Evolutionary conservation across 495 filamentous ascomycete species (phyloP).

Genomic region (Parathielavia appendiculata): DNA sequence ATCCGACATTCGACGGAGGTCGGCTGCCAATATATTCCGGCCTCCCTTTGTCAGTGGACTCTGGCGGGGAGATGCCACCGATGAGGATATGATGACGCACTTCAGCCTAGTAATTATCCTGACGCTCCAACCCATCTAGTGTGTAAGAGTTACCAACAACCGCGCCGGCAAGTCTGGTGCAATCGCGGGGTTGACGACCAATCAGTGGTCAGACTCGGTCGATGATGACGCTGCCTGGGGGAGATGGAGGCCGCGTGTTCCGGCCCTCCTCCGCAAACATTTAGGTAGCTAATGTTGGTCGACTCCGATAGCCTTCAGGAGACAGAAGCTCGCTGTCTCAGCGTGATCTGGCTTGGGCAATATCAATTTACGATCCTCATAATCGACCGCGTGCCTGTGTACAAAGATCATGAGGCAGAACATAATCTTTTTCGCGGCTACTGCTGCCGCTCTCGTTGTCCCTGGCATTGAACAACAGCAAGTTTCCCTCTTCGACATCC

Average conservation of each 20-base stretch:
- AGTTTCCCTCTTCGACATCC: slow-evolving; percentile 18
- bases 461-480: slow-evolving; percentile 47
- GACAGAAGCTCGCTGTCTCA: not conserved
- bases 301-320: not conserved
- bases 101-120: not conserved
- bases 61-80: not conserved
- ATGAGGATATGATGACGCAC: slow-evolving; percentile 5
- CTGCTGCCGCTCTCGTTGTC: slow-evolving; percentile 55
- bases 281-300: not conserved
- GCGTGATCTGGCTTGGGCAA: not conserved
- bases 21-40: not conserved
- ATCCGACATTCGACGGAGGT: not conserved
- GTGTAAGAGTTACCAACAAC: not conserved
- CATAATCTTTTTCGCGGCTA: slow-evolving; percentile 47
- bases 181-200: slow-evolving; percentile 3
- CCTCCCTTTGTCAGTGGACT: not conserved
- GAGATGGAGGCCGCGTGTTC: slow-evolving; percentile 1
- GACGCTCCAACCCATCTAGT: not conserved
- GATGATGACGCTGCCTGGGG: not conserved
- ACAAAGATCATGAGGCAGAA: slow-evolving; percentile 37
- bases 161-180: not conserved
- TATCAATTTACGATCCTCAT: not conserved
- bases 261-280: not conserved
- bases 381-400: not conserved
- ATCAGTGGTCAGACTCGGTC: not conserved